Conservation (phyloP, 2,329 filamentous ascomycete genomes). For the Aspergillus fumigatus region DNA sequence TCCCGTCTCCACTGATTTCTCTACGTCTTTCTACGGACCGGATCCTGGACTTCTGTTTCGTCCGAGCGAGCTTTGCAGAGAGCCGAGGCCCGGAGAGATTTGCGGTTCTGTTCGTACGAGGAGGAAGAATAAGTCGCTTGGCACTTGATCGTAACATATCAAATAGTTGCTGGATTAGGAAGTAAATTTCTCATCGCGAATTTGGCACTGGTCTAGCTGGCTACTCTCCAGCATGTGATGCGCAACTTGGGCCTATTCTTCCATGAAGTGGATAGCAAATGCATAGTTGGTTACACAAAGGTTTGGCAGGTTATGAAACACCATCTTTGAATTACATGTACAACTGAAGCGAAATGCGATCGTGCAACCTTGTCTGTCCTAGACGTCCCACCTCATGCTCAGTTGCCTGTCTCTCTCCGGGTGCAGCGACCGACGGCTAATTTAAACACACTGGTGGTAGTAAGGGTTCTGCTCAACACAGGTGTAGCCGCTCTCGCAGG, state of each 20-base stretch:
- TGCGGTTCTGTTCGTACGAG: too few relatives aligned
- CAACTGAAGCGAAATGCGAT: background rate
- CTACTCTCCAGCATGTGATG: too few relatives aligned
- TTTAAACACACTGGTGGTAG: conserved; percentile 34
- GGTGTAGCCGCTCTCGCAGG: conserved; percentile 28
- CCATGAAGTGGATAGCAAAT: too few relatives aligned
- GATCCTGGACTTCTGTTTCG: background rate
- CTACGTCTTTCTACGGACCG: background rate
- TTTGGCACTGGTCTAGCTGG: too few relatives aligned
- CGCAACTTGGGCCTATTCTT: too few relatives aligned
- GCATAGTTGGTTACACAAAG: too few relatives aligned
- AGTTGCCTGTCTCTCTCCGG: background rate
- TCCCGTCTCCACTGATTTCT: background rate
- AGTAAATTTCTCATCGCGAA: too few relatives aligned
- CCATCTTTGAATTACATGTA: background rate
- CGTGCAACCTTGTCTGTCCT: background rate
- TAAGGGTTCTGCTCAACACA: conserved; percentile 35
- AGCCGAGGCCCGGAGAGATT: background rate
- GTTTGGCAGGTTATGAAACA: too few relatives aligned
- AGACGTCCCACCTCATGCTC: background rate
- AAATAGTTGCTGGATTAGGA: too few relatives aligned
- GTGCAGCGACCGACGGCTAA: background rate
- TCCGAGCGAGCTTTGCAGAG: background rate
- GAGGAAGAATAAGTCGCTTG: too few relatives aligned
- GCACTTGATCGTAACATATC: too few relatives aligned